Evolutionary conservation across 176 grass and related monocot species (phyloP).

Genomic region (Triticum turgidum): DNA sequence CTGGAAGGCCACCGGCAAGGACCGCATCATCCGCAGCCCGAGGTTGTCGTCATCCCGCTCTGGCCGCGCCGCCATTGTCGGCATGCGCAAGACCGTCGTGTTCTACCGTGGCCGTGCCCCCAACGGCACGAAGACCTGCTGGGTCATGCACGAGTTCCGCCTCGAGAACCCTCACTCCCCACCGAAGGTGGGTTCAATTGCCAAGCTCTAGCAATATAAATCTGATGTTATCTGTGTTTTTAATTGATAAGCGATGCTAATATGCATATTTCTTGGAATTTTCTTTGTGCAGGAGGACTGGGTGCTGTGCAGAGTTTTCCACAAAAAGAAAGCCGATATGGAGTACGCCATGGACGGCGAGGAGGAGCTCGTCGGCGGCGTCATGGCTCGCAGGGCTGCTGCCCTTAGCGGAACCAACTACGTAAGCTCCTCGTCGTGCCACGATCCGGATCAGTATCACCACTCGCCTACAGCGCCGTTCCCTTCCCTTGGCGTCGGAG

Average conservation of each 20-base stretch:
- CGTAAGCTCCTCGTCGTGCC: conserved; percentile 1
- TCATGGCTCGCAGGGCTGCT: neutral
- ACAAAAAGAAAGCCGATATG: conserved; percentile 57
- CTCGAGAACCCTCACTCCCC: conserved; percentile 55
- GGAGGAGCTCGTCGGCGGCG: neutral
- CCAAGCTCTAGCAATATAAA: neutral
- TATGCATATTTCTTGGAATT: neutral
- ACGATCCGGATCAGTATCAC: conserved; percentile 4
- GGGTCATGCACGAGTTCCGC: conserved; percentile 93
- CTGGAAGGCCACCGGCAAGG: conserved; percentile 90
- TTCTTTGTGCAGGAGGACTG: conserved; percentile 55
- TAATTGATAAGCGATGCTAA: neutral
- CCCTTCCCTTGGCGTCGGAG: neutral
- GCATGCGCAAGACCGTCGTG: conserved; percentile 91
- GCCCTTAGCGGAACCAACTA: neutral
- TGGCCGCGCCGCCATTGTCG: conserved; percentile 34
- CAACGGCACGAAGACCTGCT: conserved; percentile 70
- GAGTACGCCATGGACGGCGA: conserved; percentile 38
- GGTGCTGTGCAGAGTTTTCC: conserved; percentile 73
- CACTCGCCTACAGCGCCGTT: conserved; percentile 23
- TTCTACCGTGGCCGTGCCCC: conserved; percentile 84
- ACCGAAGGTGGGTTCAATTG: conserved; percentile 41
- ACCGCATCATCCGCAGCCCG: conserved; percentile 47
- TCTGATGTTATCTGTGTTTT: neutral
- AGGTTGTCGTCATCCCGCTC: neutral